Evolutionary conservation across 2,329 filamentous ascomycete species (phyloP).

Genomic region (Aspergillus sp.): DNA sequence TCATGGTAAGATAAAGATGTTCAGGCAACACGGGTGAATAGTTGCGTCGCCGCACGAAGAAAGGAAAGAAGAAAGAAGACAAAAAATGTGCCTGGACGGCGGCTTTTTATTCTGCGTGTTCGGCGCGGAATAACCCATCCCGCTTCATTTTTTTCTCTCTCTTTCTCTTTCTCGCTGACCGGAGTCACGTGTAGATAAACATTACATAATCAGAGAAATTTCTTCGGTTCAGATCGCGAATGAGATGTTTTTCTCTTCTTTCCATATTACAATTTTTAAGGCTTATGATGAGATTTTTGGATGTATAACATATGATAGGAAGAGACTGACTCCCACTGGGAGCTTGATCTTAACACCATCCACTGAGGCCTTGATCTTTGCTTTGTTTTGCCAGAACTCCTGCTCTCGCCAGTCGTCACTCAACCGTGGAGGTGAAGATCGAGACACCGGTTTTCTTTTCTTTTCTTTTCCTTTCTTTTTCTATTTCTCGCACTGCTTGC

Average conservation of each 20-base stretch:
- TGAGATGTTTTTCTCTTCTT: conserved; percentile 7
- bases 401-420: too few species aligned
- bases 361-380: conserved; percentile 38
- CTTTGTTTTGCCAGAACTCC: neutral
- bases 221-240: neutral
- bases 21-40: conserved; percentile 78
- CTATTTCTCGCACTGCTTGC: neutral
- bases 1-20: conserved; percentile 51
- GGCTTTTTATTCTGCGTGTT: conserved; percentile 26
- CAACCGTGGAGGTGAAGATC: too few species aligned
- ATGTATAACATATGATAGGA: conserved; percentile 45
- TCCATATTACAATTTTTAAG: conserved; percentile 20
- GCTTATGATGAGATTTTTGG: conserved; percentile 47
- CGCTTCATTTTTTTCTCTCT: too few species aligned
- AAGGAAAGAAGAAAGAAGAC: conserved; percentile 54
- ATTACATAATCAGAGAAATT: neutral
- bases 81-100: neutral
- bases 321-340: conserved; percentile 46
- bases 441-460: neutral
- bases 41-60: conserved; percentile 80
- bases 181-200: neutral
- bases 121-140: too few species aligned
- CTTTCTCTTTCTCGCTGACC: too few species aligned
- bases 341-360: conserved; percentile 43
- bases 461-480: neutral